Evolutionary conservation across 192 early-diverging fungal genomes (phyloP).

Genomic region (Thamnidium elegans): DNA sequence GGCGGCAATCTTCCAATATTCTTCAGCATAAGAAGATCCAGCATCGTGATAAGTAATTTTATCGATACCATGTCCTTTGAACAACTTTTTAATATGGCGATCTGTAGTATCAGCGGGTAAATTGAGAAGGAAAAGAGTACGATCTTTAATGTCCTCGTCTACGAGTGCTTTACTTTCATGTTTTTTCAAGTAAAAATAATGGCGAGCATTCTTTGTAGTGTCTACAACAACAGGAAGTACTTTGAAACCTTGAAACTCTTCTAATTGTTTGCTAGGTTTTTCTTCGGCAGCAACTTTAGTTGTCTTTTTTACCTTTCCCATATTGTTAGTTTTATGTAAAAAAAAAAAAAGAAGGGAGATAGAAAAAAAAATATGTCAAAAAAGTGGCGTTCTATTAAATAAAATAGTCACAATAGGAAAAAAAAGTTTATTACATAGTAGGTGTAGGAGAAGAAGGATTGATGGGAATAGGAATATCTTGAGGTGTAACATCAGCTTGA

Average conservation of each 20-base stretch:
- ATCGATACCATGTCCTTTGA: constrained; percentile 54
- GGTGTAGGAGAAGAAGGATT: neutral
- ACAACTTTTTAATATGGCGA: constrained; percentile 57
- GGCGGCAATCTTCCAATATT: constrained; percentile 36
- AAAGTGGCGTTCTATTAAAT: too few relatives aligned
- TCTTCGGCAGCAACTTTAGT: neutral
- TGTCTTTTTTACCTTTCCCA: neutral
- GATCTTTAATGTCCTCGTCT: constrained; percentile 50
- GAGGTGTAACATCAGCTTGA: constrained; percentile 47
- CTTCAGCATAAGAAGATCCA: constrained; percentile 30
- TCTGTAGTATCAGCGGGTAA: constrained; percentile 68
- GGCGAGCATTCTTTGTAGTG: constrained; percentile 24
- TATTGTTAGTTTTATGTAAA: neutral
- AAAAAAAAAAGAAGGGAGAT: neutral
- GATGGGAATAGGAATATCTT: constrained; percentile 14
- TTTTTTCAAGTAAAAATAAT: constrained; percentile 56
- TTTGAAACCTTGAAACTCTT: constrained; percentile 53
- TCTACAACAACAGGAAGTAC: constrained; percentile 49
- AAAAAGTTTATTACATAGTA: neutral
- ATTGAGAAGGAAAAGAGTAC: constrained; percentile 67
- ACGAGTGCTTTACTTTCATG: constrained; percentile 46
- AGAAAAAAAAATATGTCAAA: neutral
- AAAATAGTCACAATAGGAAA: neutral
- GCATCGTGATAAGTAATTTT: constrained; percentile 53
- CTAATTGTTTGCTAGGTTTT: constrained; percentile 24